Conservation (phyloP, 2,329 filamentous ascomycete genomes). For the Fusarium odoratissimum region DNA sequence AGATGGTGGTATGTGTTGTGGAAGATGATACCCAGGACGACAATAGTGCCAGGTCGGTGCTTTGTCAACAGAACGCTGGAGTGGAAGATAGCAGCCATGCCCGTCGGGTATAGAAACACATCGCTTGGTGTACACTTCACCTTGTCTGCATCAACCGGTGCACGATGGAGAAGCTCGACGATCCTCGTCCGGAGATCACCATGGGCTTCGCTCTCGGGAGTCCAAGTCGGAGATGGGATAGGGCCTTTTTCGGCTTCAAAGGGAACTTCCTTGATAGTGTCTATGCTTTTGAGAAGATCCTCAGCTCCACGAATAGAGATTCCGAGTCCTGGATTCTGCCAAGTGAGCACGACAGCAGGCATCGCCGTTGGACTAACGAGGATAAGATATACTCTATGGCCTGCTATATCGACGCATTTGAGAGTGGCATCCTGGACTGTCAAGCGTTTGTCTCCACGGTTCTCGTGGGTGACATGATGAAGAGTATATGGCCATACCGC, state of each 20-base stretch:
- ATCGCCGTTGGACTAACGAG: conserved; percentile 53
- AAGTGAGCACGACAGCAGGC: conserved; percentile 55
- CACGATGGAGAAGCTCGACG: conserved; percentile 55
- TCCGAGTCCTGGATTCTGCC: conserved; percentile 60
- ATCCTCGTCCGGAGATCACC: conserved; percentile 55
- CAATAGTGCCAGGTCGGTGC: conserved; percentile 50
- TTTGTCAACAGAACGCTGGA: conserved; percentile 53
- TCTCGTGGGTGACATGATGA: conserved; percentile 49
- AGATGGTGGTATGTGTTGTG: conserved; percentile 61
- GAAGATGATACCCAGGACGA: conserved; percentile 64
- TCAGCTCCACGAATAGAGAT: conserved; percentile 60
- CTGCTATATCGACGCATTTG: conserved; percentile 55
- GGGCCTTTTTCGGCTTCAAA: conserved; percentile 33
- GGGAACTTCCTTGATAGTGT: conserved; percentile 50
- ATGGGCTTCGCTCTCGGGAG: conserved; percentile 55
- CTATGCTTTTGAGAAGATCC: conserved; percentile 53
- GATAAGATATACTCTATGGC: conserved; percentile 58
- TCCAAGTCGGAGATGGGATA: conserved; percentile 52
- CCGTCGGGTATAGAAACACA: conserved; percentile 65
- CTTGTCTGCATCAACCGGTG: conserved; percentile 48
- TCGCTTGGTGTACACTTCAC: conserved; percentile 50
- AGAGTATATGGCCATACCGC: conserved; percentile 46
- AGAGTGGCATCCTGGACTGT: conserved; percentile 50
- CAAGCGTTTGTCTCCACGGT: conserved; percentile 52
- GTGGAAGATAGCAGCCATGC: conserved; percentile 64